phyloP scores from a whole-genome alignment of 2,329 filamentous ascomycete species.

The Aspergillus sp. region DNA sequence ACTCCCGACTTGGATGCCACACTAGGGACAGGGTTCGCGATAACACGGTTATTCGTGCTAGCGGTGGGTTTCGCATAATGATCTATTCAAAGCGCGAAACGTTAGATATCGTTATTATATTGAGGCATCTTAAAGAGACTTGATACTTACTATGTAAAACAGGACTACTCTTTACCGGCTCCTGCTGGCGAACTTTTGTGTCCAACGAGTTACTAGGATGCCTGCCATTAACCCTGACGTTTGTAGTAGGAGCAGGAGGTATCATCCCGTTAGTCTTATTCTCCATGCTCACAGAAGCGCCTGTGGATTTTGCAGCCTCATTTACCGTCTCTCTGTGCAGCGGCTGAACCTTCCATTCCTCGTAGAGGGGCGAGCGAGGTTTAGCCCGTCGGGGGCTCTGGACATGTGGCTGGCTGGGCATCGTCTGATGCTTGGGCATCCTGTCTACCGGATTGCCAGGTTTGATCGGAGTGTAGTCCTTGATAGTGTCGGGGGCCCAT shows the following conservation, averaged over 20 bases:
- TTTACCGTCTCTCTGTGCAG: not conserved
- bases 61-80: conserved; percentile 5
- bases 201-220: not conserved
- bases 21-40: not conserved
- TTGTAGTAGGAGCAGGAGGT: not conserved
- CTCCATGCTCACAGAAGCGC: not conserved
- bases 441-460: not conserved
- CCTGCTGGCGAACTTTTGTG: not conserved
- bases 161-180: not conserved
- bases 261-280: not conserved
- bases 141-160: not conserved
- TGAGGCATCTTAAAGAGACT: not conserved
- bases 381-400: not conserved
- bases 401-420: not conserved
- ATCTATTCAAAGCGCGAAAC: not conserved
- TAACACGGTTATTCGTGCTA: not conserved
- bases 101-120: not conserved
- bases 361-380: conserved; percentile 16
- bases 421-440: not conserved
- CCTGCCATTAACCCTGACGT: not conserved
- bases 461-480: conserved; percentile 3
- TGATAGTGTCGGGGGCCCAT: conserved; percentile 19
- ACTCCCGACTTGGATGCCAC: not conserved
- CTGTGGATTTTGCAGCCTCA: not conserved
- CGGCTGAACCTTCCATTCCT: conserved; percentile 23